A percentile compares a stretch with the other conserved stretches of the same genome.
phyloP scores from a whole-genome alignment of 73 alveolate genomes.

The Diophrys sp. region DNA sequence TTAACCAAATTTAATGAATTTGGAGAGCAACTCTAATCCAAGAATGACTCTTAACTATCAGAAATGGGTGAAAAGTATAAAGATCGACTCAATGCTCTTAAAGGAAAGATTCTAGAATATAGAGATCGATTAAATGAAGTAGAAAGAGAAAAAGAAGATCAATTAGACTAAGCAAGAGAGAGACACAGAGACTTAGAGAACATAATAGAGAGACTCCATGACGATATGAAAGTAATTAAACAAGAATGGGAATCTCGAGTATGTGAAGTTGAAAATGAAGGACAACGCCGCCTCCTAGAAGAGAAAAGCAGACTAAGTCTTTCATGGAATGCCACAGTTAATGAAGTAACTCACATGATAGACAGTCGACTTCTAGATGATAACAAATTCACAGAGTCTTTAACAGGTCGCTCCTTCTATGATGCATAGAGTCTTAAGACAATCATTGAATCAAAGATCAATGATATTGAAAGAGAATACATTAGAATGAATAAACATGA shows the following conservation, averaged over 20 bases:
- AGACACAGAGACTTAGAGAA: not conserved
- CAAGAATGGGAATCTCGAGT: not conserved
- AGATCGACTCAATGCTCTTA: not conserved
- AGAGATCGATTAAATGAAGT: not conserved
- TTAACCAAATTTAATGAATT: not conserved
- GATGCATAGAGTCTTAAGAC: not conserved
- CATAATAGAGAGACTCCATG: not conserved
- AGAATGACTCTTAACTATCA: not conserved
- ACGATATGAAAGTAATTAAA: not conserved
- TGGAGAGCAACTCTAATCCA: not conserved
- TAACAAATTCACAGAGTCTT: not conserved
- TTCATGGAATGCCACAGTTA: not conserved
- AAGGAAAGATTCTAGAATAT: not conserved
- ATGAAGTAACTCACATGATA: not conserved
- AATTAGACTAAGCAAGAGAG: not conserved
- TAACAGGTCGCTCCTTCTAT: not conserved
- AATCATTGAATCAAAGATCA: not conserved
- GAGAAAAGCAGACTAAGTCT: not conserved
- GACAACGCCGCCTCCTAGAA: not conserved
- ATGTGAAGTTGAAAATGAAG: not conserved
- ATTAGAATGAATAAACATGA: not conserved
- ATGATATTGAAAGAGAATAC: not conserved
- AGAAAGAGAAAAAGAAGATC: not conserved
- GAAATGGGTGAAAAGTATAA: not conserved
- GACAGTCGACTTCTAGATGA: not conserved